Base-by-base conservation (phyloP, 371 early-diverging fungal species). In the Circinella minor region DNA sequence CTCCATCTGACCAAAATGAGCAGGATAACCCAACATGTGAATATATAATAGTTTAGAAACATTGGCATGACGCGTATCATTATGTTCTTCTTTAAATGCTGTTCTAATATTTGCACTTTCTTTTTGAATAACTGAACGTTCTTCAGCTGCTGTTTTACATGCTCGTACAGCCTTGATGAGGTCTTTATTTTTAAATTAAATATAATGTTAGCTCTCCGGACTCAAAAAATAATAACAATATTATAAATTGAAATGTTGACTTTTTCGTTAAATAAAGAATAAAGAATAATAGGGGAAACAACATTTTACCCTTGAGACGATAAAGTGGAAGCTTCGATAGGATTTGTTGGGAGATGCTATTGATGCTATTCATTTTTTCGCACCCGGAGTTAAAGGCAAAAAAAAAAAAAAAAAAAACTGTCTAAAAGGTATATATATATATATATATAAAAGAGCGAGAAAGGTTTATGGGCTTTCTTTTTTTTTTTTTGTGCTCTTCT, bases 1-100 rank as follows among this genome's bases (percentile, higher is more conserved):
- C 78, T 99, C 98, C 73, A 99, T 96, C 85, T 99, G 98, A 17
- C 99, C 99, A 78, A 98, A 99, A 77, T 98, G 98, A 51, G 98
- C 97, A 43, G 98, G 97, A 75, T 97, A 97, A 36, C 98, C 98
- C 55, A 99, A 90, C 96, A 99, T 94, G 77, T 97, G 96, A 69
- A 99, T 97, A 75, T 98, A 99, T 9, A 99, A 84, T 70, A 99
- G 85, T 81, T 99, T 99, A 55, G 95, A 92, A 59, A 99, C 94
- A 77, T 97, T 98, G 74, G 92, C 86, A 74, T 95, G 92, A 46
- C 97, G 86, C 34, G 89, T 87, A 55, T 95, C 96, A 65, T 83
- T 82, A 76, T 92, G 91, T 74, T 94, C 96, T 65, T 96, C 95
- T 80, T 93, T 95, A 86, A 98, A 95, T 13, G 92, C 89, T 15